These are phyloP conservation scores for Herpetomonas muscarum DNA, from an alignment of 208 protist genomes.

Conservation along the genomic window DNA sequence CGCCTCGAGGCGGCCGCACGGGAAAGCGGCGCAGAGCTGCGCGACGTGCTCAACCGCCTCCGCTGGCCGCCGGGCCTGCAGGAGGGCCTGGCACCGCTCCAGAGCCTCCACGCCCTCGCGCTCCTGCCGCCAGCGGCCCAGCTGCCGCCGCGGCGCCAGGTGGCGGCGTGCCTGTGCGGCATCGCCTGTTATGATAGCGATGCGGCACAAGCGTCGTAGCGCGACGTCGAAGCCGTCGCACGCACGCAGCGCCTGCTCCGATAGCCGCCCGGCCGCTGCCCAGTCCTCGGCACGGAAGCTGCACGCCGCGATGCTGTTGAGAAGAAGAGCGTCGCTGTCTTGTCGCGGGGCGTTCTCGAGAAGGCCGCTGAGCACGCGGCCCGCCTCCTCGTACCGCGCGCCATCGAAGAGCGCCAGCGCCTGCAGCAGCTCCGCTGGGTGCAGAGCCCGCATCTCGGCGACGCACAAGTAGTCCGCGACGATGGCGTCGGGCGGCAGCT, in stretches of 20 bases:
- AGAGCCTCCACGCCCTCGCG: slow-evolving; percentile 31
- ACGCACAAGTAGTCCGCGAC: background rate
- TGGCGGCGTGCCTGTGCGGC: slow-evolving; percentile 22
- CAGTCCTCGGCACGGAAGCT: slow-evolving; percentile 51
- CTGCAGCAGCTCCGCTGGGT: too few relatives aligned
- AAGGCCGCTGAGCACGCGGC: slow-evolving; percentile 9
- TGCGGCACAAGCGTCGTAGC: slow-evolving; percentile 26
- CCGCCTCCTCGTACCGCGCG: background rate
- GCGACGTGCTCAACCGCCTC: slow-evolving; percentile 41
- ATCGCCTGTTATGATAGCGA: slow-evolving; percentile 31
- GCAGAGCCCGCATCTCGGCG: too few relatives aligned
- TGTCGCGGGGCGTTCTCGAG: slow-evolving; percentile 13
- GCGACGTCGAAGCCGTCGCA: slow-evolving; percentile 32
- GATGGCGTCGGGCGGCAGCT: background rate
- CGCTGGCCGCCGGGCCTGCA: slow-evolving; percentile 38
- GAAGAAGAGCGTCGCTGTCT: slow-evolving; percentile 20
- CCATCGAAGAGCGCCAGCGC: background rate
- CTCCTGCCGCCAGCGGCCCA: slow-evolving; percentile 23
- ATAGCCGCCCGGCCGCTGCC: slow-evolving; percentile 21
- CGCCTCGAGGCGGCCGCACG: slow-evolving; percentile 52
- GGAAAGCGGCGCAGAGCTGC: slow-evolving; percentile 24
- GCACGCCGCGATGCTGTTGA: slow-evolving; percentile 57
- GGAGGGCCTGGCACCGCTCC: slow-evolving; percentile 30
- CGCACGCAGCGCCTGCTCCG: slow-evolving; percentile 35
- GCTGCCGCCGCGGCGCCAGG: slow-evolving; percentile 21